Percentiles rank a stretch among this genome's conserved stretches.
phyloP scores from a whole-genome alignment of 805 yeast species.

The Debaryomyces castellii region DNA sequence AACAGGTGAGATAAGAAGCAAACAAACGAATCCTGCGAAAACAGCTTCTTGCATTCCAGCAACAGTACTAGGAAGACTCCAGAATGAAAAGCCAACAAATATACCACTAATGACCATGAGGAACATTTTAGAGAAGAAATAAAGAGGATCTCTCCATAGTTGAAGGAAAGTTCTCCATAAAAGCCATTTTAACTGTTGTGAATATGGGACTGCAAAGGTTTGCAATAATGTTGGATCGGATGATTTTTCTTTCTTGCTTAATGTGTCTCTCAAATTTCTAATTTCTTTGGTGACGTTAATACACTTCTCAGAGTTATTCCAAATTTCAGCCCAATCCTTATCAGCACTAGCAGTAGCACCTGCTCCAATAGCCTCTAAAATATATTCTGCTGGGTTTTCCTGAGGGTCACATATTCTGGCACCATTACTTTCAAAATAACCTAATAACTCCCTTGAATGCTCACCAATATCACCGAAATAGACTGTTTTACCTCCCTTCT shows the following conservation, averaged over 20 bases:
- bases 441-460: conserved; percentile 15
- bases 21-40: conserved; percentile 58
- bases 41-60: conserved; percentile 59
- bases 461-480: conserved; percentile 22
- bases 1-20: conserved; percentile 55
- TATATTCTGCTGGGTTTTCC: conserved; percentile 37
- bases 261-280: conserved; percentile 6
- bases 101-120: conserved; percentile 43
- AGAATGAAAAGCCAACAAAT: conserved; percentile 18
- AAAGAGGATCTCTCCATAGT: conserved; percentile 41
- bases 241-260: conserved; percentile 3
- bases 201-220: conserved; percentile 15
- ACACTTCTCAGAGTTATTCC: conserved; percentile 39
- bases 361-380: conserved; percentile 62
- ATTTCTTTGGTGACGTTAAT: conserved; percentile 7
- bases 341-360: conserved; percentile 68
- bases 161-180: conserved; percentile 12
- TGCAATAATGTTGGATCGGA: conserved; percentile 2
- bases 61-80: conserved; percentile 23
- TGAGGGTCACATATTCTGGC: conserved; percentile 51
- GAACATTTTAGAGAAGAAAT: conserved; percentile 40
- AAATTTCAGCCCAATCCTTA: conserved; percentile 62
- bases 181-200: conserved; percentile 14
- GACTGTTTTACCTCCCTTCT: conserved; percentile 28
- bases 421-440: conserved; percentile 28